Evolutionary conservation across 805 yeast species (phyloP).

Genomic region (Diddensiella caesifluorescens): DNA sequence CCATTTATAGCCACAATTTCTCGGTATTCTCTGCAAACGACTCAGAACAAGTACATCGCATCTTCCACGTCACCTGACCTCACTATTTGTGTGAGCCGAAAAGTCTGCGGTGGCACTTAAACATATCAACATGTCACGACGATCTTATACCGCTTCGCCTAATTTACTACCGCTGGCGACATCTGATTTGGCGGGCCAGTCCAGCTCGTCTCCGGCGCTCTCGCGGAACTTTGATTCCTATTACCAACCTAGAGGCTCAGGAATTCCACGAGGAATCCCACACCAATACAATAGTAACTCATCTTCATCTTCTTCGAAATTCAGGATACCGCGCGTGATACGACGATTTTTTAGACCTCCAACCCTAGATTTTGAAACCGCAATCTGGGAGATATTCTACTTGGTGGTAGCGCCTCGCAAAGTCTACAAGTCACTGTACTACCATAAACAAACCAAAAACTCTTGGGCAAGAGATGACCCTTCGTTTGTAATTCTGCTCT

Average conservation of each 20-base stretch:
- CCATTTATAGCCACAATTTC: no score
- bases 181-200: constrained; percentile 5
- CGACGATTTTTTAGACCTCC: constrained; percentile 60
- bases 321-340: constrained; percentile 26
- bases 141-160: constrained; percentile 12
- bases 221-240: neutral
- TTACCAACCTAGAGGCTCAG: constrained; percentile 3
- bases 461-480: constrained; percentile 93
- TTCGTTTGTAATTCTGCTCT: constrained; percentile 68
- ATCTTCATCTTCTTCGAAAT: neutral
- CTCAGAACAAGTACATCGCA: no score
- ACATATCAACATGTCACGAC: constrained; percentile 11
- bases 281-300: neutral
- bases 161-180: constrained; percentile 14
- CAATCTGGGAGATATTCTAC: constrained; percentile 83
- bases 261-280: constrained; percentile 8
- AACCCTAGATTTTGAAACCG: constrained; percentile 86
- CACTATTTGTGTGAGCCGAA: no score
- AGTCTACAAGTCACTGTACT: constrained; percentile 75
- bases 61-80: no score
- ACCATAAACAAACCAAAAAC: constrained; percentile 72
- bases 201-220: neutral
- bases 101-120: no score
- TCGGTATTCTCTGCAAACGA: no score
- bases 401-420: constrained; percentile 69